These are phyloP conservation scores for Aspergillus amoenus DNA, from an alignment of 2,329 filamentous ascomycete species.

Conservation along the genomic window DNA sequence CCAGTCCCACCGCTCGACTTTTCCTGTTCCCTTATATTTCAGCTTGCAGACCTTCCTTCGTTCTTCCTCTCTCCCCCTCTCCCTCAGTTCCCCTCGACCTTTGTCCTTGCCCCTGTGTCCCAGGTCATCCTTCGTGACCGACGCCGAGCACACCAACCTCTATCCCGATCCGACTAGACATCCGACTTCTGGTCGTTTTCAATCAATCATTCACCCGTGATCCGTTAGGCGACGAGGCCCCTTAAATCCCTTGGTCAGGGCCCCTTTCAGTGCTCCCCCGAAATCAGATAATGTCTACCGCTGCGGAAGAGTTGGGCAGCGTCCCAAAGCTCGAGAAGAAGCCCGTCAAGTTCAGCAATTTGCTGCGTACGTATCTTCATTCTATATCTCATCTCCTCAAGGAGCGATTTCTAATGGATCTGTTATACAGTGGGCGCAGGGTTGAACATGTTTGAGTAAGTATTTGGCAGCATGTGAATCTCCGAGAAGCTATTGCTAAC, in stretches of 20 bases:
- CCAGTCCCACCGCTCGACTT: slow-evolving; percentile 12
- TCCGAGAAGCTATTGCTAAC: slow-evolving; percentile 12
- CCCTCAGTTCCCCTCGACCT: not conserved
- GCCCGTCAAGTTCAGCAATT: slow-evolving; percentile 99
- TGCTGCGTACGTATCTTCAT: slow-evolving; percentile 63
- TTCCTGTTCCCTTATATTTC: slow-evolving; percentile 1
- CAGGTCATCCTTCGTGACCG: not conserved
- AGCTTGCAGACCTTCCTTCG: not conserved
- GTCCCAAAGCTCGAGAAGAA: slow-evolving; percentile 85
- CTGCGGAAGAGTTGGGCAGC: slow-evolving; percentile 51
- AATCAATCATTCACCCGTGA: slow-evolving; percentile 11
- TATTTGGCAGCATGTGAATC: slow-evolving; percentile 17
- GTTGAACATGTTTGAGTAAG: slow-evolving; percentile 90
- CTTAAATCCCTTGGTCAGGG: slow-evolving; percentile 97
- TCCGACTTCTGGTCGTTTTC: slow-evolving; percentile 11
- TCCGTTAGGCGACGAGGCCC: slow-evolving; percentile 72
- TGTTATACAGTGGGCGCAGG: slow-evolving; percentile 69
- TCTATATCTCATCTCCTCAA: not conserved
- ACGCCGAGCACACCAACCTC: not conserved
- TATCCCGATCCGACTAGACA: slow-evolving; percentile 6
- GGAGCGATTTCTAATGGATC: slow-evolving; percentile 23
- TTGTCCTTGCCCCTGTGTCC: slow-evolving; percentile 11
- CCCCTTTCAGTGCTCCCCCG: slow-evolving; percentile 59
- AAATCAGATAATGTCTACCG: slow-evolving; percentile 57
- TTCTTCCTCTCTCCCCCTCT: not conserved